Evolutionary conservation across 2,329 filamentous ascomycete genomes (phyloP).

Genomic region (Camptophora hylomeconis): DNA sequence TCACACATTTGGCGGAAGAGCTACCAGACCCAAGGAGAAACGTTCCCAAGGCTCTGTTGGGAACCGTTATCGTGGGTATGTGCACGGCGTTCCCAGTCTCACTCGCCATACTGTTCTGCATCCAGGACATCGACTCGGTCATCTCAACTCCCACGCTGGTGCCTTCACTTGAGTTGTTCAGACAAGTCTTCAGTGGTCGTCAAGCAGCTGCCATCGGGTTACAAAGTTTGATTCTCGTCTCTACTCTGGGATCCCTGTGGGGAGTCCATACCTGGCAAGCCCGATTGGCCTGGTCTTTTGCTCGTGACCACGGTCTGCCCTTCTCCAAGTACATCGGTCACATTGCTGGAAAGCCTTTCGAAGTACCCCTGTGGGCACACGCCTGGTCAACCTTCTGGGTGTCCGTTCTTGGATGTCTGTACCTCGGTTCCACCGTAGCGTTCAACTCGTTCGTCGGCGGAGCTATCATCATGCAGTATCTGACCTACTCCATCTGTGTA

Average conservation of each 20-base stretch:
- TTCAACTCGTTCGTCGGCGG: conserved; percentile 20
- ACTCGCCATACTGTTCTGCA: conserved; percentile 10
- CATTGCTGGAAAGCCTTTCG: conserved; percentile 9
- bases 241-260: conserved; percentile 35
- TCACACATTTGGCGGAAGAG: conserved; percentile 28
- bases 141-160: conserved; percentile 3
- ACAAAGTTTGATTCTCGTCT: conserved; percentile 25
- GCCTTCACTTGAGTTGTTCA: conserved; percentile 22
- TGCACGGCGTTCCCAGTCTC: conserved; percentile 18
- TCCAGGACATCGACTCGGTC: conserved; percentile 11
- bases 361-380: conserved; percentile 18
- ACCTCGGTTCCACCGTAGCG: conserved; percentile 11
- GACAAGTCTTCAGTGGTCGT: conserved; percentile 5
- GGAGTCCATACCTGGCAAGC: conserved; percentile 23
- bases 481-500: conserved; percentile 20
- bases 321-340: conserved; percentile 8
- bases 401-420: conserved; percentile 19
- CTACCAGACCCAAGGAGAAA: conserved; percentile 20
- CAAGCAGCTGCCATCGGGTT: conserved; percentile 13
- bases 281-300: conserved; percentile 21
- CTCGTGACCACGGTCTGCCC: conserved; percentile 17
- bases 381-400: conserved; percentile 14
- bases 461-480: conserved; percentile 12
- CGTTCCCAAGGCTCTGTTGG: conserved; percentile 23
- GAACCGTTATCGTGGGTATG: conserved; percentile 23